These are phyloP conservation scores for Floccularia luteovirens DNA, from an alignment of 768 basidiomycete species.

Conservation along the genomic window DNA sequence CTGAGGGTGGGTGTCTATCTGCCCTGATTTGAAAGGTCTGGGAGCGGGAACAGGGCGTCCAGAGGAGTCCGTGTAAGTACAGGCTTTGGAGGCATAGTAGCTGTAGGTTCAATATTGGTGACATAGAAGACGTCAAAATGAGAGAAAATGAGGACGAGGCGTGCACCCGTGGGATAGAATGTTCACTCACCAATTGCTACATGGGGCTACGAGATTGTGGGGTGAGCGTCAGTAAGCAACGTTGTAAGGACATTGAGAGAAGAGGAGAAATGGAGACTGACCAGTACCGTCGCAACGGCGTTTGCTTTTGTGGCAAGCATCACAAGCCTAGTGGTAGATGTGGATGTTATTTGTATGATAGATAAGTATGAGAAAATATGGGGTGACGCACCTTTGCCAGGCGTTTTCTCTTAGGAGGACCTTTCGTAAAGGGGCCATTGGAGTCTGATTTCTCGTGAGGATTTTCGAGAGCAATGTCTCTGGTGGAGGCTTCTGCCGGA, in stretches of 20 bases:
- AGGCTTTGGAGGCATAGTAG: conserved; percentile 75
- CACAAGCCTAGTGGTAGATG: conserved; percentile 46
- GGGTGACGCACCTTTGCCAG: conserved; percentile 36
- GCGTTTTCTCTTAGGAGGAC: conserved; percentile 47
- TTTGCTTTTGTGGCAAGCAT: conserved; percentile 82
- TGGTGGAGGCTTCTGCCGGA: conserved; percentile 5
- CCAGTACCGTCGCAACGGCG: conserved; percentile 79
- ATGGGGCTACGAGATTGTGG: conserved; percentile 44
- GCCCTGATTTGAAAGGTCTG: conserved; percentile 31
- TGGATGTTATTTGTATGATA: conserved; percentile 5
- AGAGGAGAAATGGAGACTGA: too few species aligned
- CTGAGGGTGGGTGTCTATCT: conserved; percentile 25
- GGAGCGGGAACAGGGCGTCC: conserved; percentile 78
- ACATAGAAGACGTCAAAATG: conserved; percentile 5
- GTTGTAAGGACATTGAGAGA: conserved; percentile 6
- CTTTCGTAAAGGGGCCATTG: conserved; percentile 29
- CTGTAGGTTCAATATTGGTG: conserved; percentile 27
- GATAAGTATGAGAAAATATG: conserved; percentile 1
- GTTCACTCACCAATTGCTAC: conserved; percentile 75
- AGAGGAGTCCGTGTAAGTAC: conserved; percentile 73
- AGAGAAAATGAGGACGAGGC: conserved; percentile 7
- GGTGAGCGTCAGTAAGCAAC: conserved; percentile 9
- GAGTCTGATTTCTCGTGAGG: conserved; percentile 23
- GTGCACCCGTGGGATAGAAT: conserved; percentile 8
- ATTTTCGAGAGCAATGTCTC: conserved; percentile 9